These are phyloP conservation scores for Wickerhamiella allomyrinae DNA, from an alignment of 805 yeast species.

Conservation along the genomic window DNA sequence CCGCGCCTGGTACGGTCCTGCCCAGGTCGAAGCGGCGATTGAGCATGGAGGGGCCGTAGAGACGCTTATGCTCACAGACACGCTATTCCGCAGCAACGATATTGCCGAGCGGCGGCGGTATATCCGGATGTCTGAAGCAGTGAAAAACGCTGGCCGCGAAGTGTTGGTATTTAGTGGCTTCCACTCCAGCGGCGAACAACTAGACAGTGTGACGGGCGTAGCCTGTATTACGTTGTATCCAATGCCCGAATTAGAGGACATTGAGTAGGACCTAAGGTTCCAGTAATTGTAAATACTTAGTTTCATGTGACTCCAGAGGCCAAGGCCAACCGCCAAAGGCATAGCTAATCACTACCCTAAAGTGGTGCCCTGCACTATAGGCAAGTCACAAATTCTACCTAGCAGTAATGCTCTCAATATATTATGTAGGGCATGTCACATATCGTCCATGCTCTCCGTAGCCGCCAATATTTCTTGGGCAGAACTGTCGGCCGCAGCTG, in stretches of 20 bases:
- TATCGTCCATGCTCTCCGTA: neutral
- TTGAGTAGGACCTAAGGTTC: conserved; percentile 46
- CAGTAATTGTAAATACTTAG: no score
- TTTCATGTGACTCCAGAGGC: no score
- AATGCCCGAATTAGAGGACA: conserved; percentile 46
- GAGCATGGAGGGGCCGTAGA: conserved; percentile 71
- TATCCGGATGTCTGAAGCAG: conserved; percentile 51
- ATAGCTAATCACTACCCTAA: no score
- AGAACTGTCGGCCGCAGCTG: neutral
- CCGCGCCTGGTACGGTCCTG: conserved; percentile 86
- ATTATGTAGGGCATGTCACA: neutral
- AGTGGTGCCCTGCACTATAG: no score
- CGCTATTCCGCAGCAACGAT: conserved; percentile 65
- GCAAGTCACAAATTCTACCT: neutral
- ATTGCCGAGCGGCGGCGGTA: conserved; percentile 52
- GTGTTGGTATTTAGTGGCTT: conserved; percentile 67
- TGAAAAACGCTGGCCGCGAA: conserved; percentile 58
- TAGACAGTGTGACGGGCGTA: conserved; percentile 78
- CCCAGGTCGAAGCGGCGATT: conserved; percentile 61
- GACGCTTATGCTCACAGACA: conserved; percentile 62
- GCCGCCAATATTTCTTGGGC: neutral
- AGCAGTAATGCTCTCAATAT: neutral
- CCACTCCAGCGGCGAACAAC: conserved; percentile 81
- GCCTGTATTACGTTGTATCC: conserved; percentile 82
- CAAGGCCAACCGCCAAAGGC: no score